Base-by-base conservation (phyloP, 352 stramenopile species). In the Globisporangium canariense region DNA sequence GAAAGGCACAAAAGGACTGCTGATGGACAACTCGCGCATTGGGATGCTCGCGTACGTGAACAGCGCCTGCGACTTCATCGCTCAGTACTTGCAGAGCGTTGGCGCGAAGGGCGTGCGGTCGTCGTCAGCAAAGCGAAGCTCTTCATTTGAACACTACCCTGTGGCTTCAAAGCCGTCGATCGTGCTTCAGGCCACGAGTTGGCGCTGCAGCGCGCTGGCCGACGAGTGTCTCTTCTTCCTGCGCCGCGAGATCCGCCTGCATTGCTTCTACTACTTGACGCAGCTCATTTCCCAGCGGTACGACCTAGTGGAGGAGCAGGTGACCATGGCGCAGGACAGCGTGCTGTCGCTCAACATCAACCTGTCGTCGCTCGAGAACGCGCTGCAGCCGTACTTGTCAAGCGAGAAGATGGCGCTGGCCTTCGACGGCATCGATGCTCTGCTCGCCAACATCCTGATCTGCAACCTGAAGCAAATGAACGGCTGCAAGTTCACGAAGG, bases 21-120 rank as follows among this genome's bases (percentile, higher is more conserved):
- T 91, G 16, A 87, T 88, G 79, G 82, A 93, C 62, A 90, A 86
- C 45, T 84, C 84, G 14, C 78, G 79, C 3, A 78, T 93, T 46
- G 81, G 75, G 10, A 91, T 93, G 80, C 79, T 93, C 20, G 82
- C 71, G 11, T 93, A 93, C 65, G 76, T 86, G n/a, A 90, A 91
- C 58, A 88, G 77, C 58, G 82, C 79, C 1, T 90, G 82, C 41
- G 78, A 90, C 56, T 80, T 87, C 52, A 88, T 91, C n/a, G 79
- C 75, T 3, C 52, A 78, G 32, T 86, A 89, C 43, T 62, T 91
- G 50, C 62, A 82, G 59, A 65, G 41, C 53, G 51, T 52, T 32
- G 56, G 58, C 14, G 54, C n/a, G 6, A 46, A 61, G 28, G 18
- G 60, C 18, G 14, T 38, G 38, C 30, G 49, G 11, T 16, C 22